phyloP scores from a whole-genome alignment of 2,329 filamentous ascomycete genomes.

The Exophiala spinifera region DNA sequence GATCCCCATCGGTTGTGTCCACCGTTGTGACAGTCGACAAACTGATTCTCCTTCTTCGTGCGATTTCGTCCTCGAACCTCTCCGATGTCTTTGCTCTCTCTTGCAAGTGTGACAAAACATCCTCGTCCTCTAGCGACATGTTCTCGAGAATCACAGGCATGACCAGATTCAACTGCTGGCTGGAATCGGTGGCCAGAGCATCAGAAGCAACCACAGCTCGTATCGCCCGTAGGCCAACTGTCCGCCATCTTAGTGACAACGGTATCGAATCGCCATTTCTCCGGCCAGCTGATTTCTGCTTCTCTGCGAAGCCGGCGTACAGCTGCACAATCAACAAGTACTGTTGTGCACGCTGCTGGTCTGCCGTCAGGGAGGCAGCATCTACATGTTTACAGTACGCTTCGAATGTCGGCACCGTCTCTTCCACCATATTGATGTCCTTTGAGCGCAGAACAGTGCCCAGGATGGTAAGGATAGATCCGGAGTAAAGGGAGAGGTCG shows the following conservation, averaged over 20 bases:
- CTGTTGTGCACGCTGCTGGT: conserved; percentile 75
- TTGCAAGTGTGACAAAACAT: conserved; percentile 66
- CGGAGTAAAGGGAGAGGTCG: conserved; percentile 84
- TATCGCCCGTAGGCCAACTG: conserved; percentile 71
- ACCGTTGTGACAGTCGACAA: conserved; percentile 72
- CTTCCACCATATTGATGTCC: conserved; percentile 90
- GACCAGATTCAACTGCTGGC: conserved; percentile 72
- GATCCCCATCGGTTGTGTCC: conserved; percentile 66
- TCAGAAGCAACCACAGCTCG: conserved; percentile 78
- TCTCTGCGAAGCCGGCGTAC: conserved; percentile 77
- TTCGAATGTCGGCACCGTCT: conserved; percentile 80
- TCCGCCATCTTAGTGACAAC: conserved; percentile 74
- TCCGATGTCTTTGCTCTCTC: conserved; percentile 66
- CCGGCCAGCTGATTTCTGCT: conserved; percentile 46
- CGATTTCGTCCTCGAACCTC: conserved; percentile 63
- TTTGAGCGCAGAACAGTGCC: conserved; percentile 77
- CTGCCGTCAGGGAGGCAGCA: conserved; percentile 76
- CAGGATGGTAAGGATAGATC: conserved; percentile 79
- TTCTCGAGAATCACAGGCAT: conserved; percentile 86
- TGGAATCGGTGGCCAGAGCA: conserved; percentile 69
- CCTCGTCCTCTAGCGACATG: conserved; percentile 70
- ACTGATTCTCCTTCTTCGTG: conserved; percentile 68
- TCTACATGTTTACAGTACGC: conserved; percentile 88
- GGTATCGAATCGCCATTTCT: conserved; percentile 52
- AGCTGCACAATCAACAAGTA: conserved; percentile 77